A percentile compares a stretch with the other conserved stretches of the same genome.
Conservation (phyloP, 208 protist genomes). For the Tetramitus jugosus region DNA sequence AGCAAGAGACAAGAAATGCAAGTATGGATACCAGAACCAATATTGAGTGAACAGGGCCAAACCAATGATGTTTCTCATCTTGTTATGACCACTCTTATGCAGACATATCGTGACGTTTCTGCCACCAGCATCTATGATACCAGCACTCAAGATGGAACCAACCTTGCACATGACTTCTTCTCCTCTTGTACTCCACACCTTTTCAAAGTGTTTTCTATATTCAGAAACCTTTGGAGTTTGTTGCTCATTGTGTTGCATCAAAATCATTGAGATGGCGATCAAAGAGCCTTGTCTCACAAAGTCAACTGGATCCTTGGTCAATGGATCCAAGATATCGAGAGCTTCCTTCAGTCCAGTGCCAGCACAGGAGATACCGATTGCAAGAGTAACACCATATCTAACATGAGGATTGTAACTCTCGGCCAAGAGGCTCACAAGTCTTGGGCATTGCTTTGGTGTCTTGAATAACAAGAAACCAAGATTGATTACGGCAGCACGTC, state of each 20-base stretch:
- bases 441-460: conserved; percentile 76
- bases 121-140: conserved; percentile 93
- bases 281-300: conserved; percentile 94
- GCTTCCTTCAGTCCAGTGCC: conserved; percentile 82
- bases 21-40: conserved; percentile 99
- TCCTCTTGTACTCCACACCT: conserved; percentile 34
- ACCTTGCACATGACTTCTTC: conserved; percentile 80
- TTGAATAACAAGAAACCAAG: conserved; percentile 95
- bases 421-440: conserved; percentile 61
- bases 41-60: conserved; percentile 96
- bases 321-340: conserved; percentile 81
- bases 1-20: conserved; percentile 89
- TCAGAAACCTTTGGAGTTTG: conserved; percentile 75
- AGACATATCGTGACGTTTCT: conserved; percentile 92
- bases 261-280: conserved; percentile 90
- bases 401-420: conserved; percentile 98
- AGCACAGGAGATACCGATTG: conserved; percentile 92
- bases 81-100: conserved; percentile 79
- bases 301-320: conserved; percentile 85
- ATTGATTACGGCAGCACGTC: conserved; percentile 90
- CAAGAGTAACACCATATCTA: conserved; percentile 91
- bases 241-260: conserved; percentile 80
- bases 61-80: conserved; percentile 87
- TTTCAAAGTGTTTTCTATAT: conserved; percentile 59
- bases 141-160: conserved; percentile 90